A percentile compares a stretch with the other conserved stretches of the same genome.
Evolutionary conservation across 768 basidiomycete species (phyloP).

Genomic region (Russula abietina): DNA sequence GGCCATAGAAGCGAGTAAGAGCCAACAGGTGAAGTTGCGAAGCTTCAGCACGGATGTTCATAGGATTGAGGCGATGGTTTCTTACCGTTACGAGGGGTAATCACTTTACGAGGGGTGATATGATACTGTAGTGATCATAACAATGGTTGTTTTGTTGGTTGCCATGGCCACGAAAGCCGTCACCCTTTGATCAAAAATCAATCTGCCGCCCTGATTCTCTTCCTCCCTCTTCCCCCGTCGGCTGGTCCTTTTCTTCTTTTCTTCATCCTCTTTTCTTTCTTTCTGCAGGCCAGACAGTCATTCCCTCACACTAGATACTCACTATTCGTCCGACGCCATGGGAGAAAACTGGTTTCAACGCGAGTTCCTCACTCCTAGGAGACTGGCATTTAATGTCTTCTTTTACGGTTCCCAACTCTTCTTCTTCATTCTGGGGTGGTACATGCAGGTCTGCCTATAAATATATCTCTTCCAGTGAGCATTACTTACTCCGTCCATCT

Average conservation of each 20-base stretch:
- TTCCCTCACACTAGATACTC: conserved; percentile 26
- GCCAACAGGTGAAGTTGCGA: conserved; percentile 88
- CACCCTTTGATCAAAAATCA: background rate
- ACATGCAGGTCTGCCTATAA: conserved; percentile 54
- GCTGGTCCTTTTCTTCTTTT: conserved; percentile 10
- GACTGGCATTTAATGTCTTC: conserved; percentile 66
- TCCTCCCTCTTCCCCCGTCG: conserved; percentile 10
- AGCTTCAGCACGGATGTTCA: conserved; percentile 98
- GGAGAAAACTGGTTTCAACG: conserved; percentile 64
- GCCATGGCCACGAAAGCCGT: background rate
- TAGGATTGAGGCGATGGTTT: conserved; percentile 95
- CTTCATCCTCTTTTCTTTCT: conserved; percentile 13
- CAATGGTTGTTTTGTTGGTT: background rate
- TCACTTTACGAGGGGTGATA: conserved; percentile 77
- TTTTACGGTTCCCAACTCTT: conserved; percentile 75
- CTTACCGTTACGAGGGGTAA: conserved; percentile 85
- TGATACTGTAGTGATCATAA: background rate
- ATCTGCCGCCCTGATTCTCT: conserved; percentile 16
- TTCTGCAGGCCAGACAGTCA: conserved; percentile 46
- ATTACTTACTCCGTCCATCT: conserved; percentile 1
- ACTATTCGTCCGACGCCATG: conserved; percentile 39
- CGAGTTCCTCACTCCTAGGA: conserved; percentile 58
- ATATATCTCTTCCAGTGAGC: background rate
- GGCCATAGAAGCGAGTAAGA: conserved; percentile 88
- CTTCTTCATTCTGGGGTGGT: conserved; percentile 85